A percentile compares a stretch with the other conserved stretches of the same genome.
Evolutionary conservation across 148 eudicot genomes (phyloP).

Genomic region (Chenopodium formosanum): DNA sequence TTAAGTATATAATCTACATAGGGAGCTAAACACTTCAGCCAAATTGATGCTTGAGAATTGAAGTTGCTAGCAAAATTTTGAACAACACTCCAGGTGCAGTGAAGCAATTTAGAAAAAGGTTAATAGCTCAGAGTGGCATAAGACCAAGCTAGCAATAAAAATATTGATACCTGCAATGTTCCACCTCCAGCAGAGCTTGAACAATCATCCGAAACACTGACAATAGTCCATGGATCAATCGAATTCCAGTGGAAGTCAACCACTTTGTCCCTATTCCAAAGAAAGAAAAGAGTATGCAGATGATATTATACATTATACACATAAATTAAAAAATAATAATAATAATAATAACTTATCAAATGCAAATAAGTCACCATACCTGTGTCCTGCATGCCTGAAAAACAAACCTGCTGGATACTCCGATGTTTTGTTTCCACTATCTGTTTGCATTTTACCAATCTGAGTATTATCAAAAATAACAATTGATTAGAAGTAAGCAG

Average conservation of each 20-base stretch:
- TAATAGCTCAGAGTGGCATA: neutral
- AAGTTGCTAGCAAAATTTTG: neutral
- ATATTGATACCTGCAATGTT: constrained; percentile 71
- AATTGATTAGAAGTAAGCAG: neutral
- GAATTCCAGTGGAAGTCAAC: constrained; percentile 96
- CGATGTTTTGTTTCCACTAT: constrained; percentile 31
- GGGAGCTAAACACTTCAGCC: neutral
- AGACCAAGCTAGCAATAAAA: neutral
- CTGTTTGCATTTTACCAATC: constrained; percentile 51
- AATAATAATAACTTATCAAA: neutral
- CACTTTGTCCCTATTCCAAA: constrained; percentile 68
- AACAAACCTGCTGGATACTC: constrained; percentile 65
- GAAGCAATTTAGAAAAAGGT: neutral
- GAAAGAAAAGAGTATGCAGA: neutral
- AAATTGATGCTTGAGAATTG: neutral
- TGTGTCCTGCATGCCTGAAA: constrained; percentile 90
- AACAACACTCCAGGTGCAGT: neutral
- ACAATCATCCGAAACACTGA: constrained; percentile 92
- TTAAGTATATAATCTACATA: too few relatives aligned
- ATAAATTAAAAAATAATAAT: too few relatives aligned
- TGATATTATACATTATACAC: too few relatives aligned
- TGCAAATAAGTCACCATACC: constrained; percentile 41
- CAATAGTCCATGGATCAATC: constrained; percentile 93
- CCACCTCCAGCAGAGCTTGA: constrained; percentile 91
- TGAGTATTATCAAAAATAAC: constrained; percentile 19